Percentiles rank a stretch among this genome's conserved stretches.
Evolutionary conservation across 257 asterid species (phyloP).

Genomic region (Petunia secreta): DNA sequence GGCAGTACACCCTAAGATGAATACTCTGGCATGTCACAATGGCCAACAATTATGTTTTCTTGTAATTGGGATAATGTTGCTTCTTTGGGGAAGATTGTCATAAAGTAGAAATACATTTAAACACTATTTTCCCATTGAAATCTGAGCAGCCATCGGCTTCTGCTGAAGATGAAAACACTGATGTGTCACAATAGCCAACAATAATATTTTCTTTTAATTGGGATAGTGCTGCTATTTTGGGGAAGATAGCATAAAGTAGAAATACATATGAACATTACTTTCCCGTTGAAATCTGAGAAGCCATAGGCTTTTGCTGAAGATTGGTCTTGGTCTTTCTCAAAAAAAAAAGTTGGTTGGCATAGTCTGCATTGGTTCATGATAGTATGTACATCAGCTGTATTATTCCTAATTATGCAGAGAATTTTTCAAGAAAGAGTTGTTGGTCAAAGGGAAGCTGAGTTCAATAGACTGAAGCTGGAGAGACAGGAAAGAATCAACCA

Average conservation of each 20-base stretch:
- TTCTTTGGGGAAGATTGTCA: neutral
- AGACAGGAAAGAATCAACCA: constrained; percentile 53
- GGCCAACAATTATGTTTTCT: too few species aligned
- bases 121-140: neutral
- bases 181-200: too few species aligned
- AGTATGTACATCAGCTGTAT: constrained; percentile 5
- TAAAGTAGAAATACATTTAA: neutral
- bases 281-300: constrained; percentile 15
- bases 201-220: too few species aligned
- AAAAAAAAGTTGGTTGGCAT: neutral
- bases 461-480: constrained; percentile 48
- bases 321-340: neutral
- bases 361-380: neutral
- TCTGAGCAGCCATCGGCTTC: neutral
- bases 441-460: constrained; percentile 49
- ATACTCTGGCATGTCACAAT: neutral
- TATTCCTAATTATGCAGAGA: constrained; percentile 42
- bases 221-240: neutral
- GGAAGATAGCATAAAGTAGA: neutral
- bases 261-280: neutral
- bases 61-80: neutral
- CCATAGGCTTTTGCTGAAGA: neutral
- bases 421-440: constrained; percentile 59
- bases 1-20: neutral
- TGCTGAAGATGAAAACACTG: neutral